phyloP scores from a whole-genome alignment of 2,329 filamentous ascomycete genomes.

The Cadophora sp. region DNA sequence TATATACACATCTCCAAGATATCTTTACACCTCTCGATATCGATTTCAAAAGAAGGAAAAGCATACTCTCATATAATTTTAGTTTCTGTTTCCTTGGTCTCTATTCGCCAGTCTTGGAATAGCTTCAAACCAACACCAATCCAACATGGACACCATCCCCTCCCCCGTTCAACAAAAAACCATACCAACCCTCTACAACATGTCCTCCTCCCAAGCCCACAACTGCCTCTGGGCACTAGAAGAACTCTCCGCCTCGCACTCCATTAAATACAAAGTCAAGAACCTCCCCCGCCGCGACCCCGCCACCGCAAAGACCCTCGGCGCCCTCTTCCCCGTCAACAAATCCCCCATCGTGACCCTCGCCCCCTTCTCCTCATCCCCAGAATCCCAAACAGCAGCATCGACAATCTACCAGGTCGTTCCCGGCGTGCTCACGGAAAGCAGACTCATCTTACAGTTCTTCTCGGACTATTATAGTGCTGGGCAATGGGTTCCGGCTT shows the following conservation, averaged over 20 bases:
- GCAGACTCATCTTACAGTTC: constrained; percentile 40
- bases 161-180: constrained; percentile 20
- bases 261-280: constrained; percentile 37
- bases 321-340: constrained; percentile 36
- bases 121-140: not conserved
- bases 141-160: not conserved
- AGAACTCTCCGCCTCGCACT: constrained; percentile 34
- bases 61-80: not conserved
- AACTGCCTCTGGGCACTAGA: constrained; percentile 40
- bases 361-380: constrained; percentile 17
- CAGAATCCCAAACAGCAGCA: constrained; percentile 4
- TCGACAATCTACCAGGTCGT: constrained; percentile 20
- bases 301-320: constrained; percentile 28
- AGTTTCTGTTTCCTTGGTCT: not conserved
- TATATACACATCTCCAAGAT: not conserved
- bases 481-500: constrained; percentile 32
- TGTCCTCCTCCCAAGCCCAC: constrained; percentile 37
- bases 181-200: constrained; percentile 38
- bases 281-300: constrained; percentile 34
- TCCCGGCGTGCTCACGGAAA: constrained; percentile 38
- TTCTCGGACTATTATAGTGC: constrained; percentile 38
- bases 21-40: too few species aligned
- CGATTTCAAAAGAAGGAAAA: not conserved
- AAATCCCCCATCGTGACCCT: constrained; percentile 41
- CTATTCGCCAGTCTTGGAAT: too few species aligned